These are phyloP conservation scores for Gossypium longicalyx DNA, from an alignment of 345 rosid species.

Conservation along the genomic window DNA sequence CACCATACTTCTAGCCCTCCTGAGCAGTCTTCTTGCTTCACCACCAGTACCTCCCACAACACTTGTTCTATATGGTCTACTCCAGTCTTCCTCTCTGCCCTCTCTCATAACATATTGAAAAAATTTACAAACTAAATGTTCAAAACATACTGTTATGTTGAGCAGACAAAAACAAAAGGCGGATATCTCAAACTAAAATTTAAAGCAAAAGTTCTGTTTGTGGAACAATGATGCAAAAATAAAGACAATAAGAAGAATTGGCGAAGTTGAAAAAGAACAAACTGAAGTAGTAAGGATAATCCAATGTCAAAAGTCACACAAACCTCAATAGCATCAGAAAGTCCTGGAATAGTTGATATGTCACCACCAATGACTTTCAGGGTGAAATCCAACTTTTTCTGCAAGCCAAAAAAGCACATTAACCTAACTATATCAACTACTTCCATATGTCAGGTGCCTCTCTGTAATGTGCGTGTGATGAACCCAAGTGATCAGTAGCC, in stretches of 20 bases:
- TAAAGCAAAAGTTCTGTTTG: not conserved
- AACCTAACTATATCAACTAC: conserved; percentile 1
- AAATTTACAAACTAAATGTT: not conserved
- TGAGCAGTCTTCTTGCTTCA: not conserved
- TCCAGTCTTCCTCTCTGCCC: too few species aligned
- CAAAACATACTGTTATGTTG: not conserved
- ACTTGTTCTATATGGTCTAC: not conserved
- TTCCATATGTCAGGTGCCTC: not conserved
- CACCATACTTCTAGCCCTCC: not conserved
- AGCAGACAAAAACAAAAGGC: not conserved
- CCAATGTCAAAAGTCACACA: conserved; percentile 20
- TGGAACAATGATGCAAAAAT: not conserved
- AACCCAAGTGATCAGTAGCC: not conserved
- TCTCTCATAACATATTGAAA: not conserved
- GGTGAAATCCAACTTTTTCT: conserved; percentile 91
- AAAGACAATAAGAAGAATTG: not conserved
- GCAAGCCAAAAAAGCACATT: conserved; percentile 34
- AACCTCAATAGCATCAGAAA: conserved; percentile 88
- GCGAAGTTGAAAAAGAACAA: not conserved
- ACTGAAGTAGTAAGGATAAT: not conserved
- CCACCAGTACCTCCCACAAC: not conserved
- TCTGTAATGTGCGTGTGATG: not conserved
- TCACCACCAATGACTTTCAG: conserved; percentile 94
- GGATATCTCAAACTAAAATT: not conserved
- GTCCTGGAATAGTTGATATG: conserved; percentile 83